Conservation (phyloP, 2,329 filamentous ascomycete genomes). For the Nannizziopsis barbatae region DNA sequence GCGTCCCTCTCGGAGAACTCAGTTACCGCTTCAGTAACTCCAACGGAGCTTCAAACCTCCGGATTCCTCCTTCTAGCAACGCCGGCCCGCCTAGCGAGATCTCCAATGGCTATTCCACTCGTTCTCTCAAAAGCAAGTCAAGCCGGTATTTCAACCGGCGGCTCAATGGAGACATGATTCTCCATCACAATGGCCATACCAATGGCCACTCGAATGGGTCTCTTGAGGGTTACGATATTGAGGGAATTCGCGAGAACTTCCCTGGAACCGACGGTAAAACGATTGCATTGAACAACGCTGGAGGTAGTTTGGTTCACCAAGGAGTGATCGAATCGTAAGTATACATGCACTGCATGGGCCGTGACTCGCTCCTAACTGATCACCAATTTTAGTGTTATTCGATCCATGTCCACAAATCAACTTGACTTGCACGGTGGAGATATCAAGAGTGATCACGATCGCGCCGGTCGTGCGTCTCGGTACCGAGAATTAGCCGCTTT, state of each 20-base stretch:
- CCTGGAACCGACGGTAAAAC: not conserved
- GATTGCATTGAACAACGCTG: conserved; percentile 6
- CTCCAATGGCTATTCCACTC: not conserved
- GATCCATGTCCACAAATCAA: conserved; percentile 4
- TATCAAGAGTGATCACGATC: conserved; percentile 7
- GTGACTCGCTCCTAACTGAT: not conserved
- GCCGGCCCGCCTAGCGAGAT: not conserved
- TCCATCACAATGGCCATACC: not conserved
- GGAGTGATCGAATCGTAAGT: conserved; percentile 6
- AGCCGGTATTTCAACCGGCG: conserved; percentile 6
- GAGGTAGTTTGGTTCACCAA: conserved; percentile 2
- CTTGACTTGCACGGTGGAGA: conserved; percentile 6
- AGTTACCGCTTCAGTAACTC: not conserved
- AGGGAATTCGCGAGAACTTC: conserved; percentile 5
- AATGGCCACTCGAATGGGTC: not conserved
- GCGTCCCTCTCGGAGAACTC: not conserved
- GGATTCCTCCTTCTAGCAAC: not conserved
- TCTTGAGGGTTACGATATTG: conserved; percentile 3
- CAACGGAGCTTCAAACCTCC: not conserved
- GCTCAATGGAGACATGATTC: not conserved
- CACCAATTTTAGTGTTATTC: not conserved
- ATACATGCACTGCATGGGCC: not conserved
- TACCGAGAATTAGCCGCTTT: conserved; percentile 8
- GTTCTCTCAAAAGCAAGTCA: conserved; percentile 1
- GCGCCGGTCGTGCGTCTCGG: not conserved